phyloP scores from a whole-genome alignment of 805 yeast genomes.

The Wickerhamiella sergipiensis region DNA sequence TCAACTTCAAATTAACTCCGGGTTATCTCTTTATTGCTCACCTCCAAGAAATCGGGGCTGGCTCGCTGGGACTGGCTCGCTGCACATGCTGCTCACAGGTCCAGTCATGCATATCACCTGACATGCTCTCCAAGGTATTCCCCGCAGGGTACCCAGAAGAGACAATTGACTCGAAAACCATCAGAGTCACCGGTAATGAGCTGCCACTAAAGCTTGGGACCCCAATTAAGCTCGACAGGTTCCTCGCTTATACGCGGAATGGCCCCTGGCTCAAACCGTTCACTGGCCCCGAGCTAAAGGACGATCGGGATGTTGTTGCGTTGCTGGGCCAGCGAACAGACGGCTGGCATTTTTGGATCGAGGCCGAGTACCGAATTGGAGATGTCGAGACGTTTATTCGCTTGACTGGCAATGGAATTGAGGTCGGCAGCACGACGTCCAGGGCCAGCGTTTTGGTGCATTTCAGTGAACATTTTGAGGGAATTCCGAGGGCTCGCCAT shows the following conservation, averaged over 20 bases:
- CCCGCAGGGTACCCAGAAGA: background rate
- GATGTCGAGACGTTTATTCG: background rate
- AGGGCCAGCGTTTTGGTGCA: background rate
- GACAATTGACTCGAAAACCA: background rate
- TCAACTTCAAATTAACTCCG: no score
- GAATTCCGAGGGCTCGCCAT: background rate
- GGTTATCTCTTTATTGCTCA: no score
- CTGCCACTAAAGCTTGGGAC: slow-evolving; percentile 1
- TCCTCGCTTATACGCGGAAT: slow-evolving; percentile 4
- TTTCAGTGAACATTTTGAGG: background rate
- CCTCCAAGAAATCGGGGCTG: no score
- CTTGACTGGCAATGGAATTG: background rate
- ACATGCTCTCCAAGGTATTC: background rate
- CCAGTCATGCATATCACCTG: background rate
- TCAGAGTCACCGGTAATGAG: background rate
- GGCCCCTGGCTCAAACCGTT: slow-evolving; percentile 5
- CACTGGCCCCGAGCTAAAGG: background rate
- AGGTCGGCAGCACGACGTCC: background rate
- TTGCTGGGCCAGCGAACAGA: background rate
- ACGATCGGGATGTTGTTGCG: slow-evolving; percentile 1
- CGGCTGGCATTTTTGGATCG: background rate
- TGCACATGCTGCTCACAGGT: background rate
- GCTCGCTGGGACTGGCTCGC: no score
- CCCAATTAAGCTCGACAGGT: background rate
- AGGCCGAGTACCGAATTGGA: background rate